A percentile compares a stretch with the other conserved stretches of the same genome.
phyloP scores from a whole-genome alignment of 768 basidiomycete species.

The Phylloporus sp. region DNA sequence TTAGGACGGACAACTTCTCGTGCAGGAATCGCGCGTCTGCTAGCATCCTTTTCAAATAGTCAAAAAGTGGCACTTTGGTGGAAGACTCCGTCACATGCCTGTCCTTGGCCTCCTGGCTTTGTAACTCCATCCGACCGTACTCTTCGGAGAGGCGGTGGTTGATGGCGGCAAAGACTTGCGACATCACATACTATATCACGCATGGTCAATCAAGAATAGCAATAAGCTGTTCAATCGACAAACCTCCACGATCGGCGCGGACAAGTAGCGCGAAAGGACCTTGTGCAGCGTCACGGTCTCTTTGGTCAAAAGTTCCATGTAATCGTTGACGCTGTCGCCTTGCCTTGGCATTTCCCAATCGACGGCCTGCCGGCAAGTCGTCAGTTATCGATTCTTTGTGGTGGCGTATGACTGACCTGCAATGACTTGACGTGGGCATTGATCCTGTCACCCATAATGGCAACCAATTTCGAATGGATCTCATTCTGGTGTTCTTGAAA shows the following conservation, averaged over 20 bases:
- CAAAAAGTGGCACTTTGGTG: slow-evolving; percentile 11
- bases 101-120: slow-evolving; percentile 76
- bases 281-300: slow-evolving; percentile 96
- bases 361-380: slow-evolving; percentile 46
- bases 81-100: slow-evolving; percentile 43
- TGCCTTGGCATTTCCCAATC: slow-evolving; percentile 69
- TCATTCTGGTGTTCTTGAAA: slow-evolving; percentile 99
- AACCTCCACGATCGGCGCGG: slow-evolving; percentile 77
- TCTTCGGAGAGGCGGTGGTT: slow-evolving; percentile 88
- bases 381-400: slow-evolving; percentile 3
- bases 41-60: slow-evolving; percentile 52
- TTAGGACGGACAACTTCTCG: slow-evolving; percentile 67
- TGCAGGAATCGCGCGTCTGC: slow-evolving; percentile 76
- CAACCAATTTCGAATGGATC: slow-evolving; percentile 94
- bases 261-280: slow-evolving; percentile 87
- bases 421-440: slow-evolving; percentile 79
- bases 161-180: slow-evolving; percentile 90
- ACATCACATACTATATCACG: slow-evolving; percentile 75
- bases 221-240: slow-evolving; percentile 11
- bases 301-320: slow-evolving; percentile 90
- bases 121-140: slow-evolving; percentile 76
- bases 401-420: slow-evolving; percentile 45
- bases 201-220: slow-evolving; percentile 8
- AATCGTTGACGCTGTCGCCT: slow-evolving; percentile 68
- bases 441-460: slow-evolving; percentile 96